phyloP scores from a whole-genome alignment of 2,329 filamentous ascomycete species.

The Leptographium flavum region DNA sequence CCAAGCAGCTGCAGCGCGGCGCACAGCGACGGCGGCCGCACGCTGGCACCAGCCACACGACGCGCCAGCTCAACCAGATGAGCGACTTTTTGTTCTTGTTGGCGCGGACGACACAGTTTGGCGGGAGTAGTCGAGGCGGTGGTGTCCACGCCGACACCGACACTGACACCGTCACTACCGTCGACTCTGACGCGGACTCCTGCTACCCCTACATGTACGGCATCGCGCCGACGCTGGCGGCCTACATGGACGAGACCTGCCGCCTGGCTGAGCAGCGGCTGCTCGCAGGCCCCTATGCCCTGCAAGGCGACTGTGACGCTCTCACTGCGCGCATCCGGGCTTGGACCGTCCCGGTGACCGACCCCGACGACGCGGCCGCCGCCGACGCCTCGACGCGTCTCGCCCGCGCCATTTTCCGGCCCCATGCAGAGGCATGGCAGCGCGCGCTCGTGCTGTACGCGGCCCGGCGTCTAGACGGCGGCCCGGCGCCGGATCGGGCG shows the following conservation, averaged over 20 bases:
- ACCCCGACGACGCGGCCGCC: slow-evolving; percentile 1
- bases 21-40: neutral
- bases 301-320: neutral
- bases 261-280: slow-evolving; percentile 2
- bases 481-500: neutral
- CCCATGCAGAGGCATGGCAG: slow-evolving; percentile 1
- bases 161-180: too few relatives aligned
- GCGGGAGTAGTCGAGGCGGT: neutral
- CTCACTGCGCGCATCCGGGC: neutral
- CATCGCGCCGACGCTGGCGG: slow-evolving; percentile 2
- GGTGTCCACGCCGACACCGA: neutral
- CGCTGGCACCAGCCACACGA: neutral
- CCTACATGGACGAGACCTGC: slow-evolving; percentile 6
- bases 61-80: slow-evolving; percentile 5
- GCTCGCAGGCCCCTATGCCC: neutral
- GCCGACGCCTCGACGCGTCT: neutral
- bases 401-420: neutral
- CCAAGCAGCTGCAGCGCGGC: slow-evolving; percentile 3
- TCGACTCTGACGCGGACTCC: neutral
- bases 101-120: slow-evolving; percentile 2
- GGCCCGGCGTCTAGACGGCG: slow-evolving; percentile 1
- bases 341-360: too few relatives aligned
- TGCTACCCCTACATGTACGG: slow-evolving; percentile 7
- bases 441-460: slow-evolving; percentile 1
- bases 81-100: slow-evolving; percentile 5